These are phyloP conservation scores for Neurospora sublineolata DNA, from an alignment of 495 filamentous ascomycete species.

Conservation along the genomic window DNA sequence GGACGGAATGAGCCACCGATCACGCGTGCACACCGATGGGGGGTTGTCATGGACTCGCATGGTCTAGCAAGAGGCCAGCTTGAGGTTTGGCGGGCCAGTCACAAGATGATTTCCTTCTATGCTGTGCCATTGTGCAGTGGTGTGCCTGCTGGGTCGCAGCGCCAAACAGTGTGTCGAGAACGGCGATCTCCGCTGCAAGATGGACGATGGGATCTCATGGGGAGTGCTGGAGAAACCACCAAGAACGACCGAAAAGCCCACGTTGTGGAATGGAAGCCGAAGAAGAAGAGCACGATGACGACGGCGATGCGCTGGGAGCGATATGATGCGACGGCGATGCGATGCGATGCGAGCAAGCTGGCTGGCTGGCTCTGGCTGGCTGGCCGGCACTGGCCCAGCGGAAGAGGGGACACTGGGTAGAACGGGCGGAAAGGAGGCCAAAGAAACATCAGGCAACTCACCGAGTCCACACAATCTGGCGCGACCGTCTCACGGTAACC, in stretches of 20 bases:
- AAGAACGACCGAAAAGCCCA: not conserved
- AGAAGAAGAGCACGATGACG: slow-evolving; percentile 1
- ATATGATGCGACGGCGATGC: slow-evolving; percentile 1
- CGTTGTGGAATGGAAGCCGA: not conserved
- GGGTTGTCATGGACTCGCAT: not conserved
- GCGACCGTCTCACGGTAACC: not conserved
- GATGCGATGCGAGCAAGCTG: not conserved
- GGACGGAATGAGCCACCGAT: slow-evolving; percentile 4
- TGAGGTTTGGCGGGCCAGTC: slow-evolving; percentile 9
- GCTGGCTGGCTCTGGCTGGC: slow-evolving; percentile 4
- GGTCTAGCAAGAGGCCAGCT: slow-evolving; percentile 4
- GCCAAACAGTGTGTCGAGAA: slow-evolving; percentile 3
- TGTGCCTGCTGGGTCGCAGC: not conserved
- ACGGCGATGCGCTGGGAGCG: slow-evolving; percentile 3
- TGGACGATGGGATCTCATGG: not conserved
- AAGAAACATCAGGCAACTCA: slow-evolving; percentile 2
- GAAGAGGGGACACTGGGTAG: not conserved
- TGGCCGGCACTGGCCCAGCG: not conserved
- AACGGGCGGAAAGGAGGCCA: not conserved
- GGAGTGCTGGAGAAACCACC: slow-evolving; percentile 5
- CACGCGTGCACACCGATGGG: slow-evolving; percentile 3
- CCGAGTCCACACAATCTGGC: slow-evolving; percentile 1
- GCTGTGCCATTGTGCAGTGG: not conserved
- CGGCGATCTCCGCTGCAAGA: not conserved
- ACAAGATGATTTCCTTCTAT: slow-evolving; percentile 14